Percentiles rank a stretch among this genome's conserved stretches.
Evolutionary conservation across 177 flowering plant species (phyloP).

Genomic region (Vitis hybrid): DNA sequence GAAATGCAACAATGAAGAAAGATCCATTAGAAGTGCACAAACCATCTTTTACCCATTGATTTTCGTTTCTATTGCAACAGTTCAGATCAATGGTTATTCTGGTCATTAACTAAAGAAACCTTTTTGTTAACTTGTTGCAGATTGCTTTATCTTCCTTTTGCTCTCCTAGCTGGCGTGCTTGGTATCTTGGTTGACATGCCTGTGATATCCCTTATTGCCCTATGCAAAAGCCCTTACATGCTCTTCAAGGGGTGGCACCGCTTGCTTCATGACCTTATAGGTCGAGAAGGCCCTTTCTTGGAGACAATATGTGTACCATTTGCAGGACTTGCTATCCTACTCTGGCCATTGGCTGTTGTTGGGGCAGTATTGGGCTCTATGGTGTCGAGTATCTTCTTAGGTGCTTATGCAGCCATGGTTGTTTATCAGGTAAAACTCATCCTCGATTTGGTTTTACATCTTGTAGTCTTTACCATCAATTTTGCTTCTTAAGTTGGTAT

Average conservation of each 20-base stretch:
- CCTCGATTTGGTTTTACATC: background rate
- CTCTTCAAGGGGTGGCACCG: slow-evolving; percentile 95
- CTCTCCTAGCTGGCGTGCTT: slow-evolving; percentile 50
- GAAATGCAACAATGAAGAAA: too few species aligned
- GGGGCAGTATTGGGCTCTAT: slow-evolving; percentile 76
- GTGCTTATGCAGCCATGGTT: slow-evolving; percentile 80
- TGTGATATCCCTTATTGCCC: slow-evolving; percentile 61
- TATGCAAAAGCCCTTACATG: slow-evolving; percentile 83
- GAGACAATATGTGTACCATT: slow-evolving; percentile 97
- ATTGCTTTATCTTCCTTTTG: slow-evolving; percentile 61
- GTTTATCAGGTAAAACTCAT: slow-evolving; percentile 64
- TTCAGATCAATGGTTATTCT: background rate
- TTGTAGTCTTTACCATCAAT: too few species aligned
- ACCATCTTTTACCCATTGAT: too few species aligned
- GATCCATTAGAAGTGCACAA: too few species aligned
- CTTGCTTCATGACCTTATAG: slow-evolving; percentile 83
- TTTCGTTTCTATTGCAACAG: background rate
- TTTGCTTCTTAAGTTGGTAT: too few species aligned
- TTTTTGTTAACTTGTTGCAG: slow-evolving; percentile 38
- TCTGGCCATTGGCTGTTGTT: slow-evolving; percentile 87
- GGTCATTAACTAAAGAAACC: background rate
- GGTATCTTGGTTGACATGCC: slow-evolving; percentile 64
- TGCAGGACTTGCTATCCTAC: slow-evolving; percentile 89
- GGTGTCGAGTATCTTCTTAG: slow-evolving; percentile 67
- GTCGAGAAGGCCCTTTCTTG: slow-evolving; percentile 95